phyloP scores from a whole-genome alignment of 228 moss, liverwort and hornwort species.

The Sphagnum fallax region DNA sequence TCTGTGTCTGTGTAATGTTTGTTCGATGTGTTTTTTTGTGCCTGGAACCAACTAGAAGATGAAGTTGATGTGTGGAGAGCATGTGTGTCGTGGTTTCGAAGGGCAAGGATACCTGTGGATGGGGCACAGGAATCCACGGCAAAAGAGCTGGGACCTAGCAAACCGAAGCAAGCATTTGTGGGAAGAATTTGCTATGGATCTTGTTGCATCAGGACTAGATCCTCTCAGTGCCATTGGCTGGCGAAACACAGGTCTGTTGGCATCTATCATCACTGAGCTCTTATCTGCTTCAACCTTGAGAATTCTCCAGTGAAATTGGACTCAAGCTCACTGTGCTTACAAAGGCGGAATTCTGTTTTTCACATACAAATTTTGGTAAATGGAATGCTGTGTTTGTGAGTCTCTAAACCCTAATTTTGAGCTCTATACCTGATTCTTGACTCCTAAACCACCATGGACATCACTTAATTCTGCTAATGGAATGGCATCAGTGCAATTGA shows the following conservation, averaged over 20 bases:
- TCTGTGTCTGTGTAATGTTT: neutral
- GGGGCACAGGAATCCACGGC: conserved; percentile 68
- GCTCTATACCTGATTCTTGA: too few relatives aligned
- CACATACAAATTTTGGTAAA: too few relatives aligned
- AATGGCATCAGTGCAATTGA: too few relatives aligned
- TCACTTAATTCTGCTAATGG: too few relatives aligned
- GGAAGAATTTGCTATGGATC: conserved; percentile 64
- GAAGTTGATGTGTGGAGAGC: neutral
- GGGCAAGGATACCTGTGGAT: conserved; percentile 98
- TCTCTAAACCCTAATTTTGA: too few relatives aligned
- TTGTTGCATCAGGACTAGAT: conserved; percentile 38
- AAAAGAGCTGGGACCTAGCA: conserved; percentile 77
- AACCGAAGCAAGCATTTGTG: conserved; percentile 72
- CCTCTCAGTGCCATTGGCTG: conserved; percentile 59
- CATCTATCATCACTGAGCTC: neutral
- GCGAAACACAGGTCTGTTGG: conserved; percentile 61
- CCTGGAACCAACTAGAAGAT: too few relatives aligned
- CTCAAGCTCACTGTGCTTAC: neutral
- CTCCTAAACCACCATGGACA: too few relatives aligned
- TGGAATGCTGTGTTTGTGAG: too few relatives aligned
- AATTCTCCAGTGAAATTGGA: neutral
- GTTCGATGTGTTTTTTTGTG: too few relatives aligned
- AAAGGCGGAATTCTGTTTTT: neutral
- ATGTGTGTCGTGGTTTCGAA: conserved; percentile 10
- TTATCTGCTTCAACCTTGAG: neutral